Conservation (phyloP, 768 basidiomycete species). For the Termitomyces sp. region DNA sequence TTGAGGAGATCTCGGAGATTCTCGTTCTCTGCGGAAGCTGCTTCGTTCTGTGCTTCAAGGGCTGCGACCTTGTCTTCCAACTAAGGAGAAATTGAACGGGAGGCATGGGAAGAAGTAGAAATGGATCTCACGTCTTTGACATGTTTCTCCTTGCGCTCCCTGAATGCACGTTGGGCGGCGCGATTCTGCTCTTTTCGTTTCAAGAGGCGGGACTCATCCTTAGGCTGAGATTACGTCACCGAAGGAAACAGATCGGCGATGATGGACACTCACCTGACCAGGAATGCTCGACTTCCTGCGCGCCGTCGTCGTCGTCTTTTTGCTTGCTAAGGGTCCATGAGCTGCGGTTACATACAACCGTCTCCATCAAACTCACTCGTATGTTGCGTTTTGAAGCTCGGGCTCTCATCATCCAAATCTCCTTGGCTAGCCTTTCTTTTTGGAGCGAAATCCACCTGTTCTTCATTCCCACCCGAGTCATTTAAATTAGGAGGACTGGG, state of each 20-base stretch:
- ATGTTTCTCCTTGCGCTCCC: slow-evolving; percentile 96
- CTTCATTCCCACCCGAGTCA: slow-evolving; percentile 25
- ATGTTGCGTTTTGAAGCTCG: slow-evolving; percentile 62
- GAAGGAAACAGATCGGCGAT: background rate
- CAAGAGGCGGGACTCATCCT: slow-evolving; percentile 71
- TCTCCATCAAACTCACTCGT: slow-evolving; percentile 37
- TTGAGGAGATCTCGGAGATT: slow-evolving; percentile 83
- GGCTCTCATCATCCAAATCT: slow-evolving; percentile 57
- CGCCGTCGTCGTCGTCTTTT: slow-evolving; percentile 19
- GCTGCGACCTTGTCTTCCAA: slow-evolving; percentile 88
- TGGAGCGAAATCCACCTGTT: slow-evolving; percentile 43
- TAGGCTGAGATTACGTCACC: slow-evolving; percentile 23
- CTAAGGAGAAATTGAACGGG: slow-evolving; percentile 31
- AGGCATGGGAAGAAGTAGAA: background rate
- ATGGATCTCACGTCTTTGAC: slow-evolving; percentile 80
- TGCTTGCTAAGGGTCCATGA: slow-evolving; percentile 9
- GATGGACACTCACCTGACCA: slow-evolving; percentile 20
- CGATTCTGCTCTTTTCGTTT: slow-evolving; percentile 98
- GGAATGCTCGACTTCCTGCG: slow-evolving; percentile 31
- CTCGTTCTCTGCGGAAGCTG: slow-evolving; percentile 72
- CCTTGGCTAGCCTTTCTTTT: slow-evolving; percentile 79
- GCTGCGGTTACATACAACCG: background rate
- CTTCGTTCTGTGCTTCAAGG: slow-evolving; percentile 78
- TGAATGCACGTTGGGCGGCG: slow-evolving; percentile 94
- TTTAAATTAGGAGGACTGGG: slow-evolving; percentile 65